Base-by-base conservation (phyloP, 23 red algal genomes). In the Cyanidioschyzon merolae region DNA sequence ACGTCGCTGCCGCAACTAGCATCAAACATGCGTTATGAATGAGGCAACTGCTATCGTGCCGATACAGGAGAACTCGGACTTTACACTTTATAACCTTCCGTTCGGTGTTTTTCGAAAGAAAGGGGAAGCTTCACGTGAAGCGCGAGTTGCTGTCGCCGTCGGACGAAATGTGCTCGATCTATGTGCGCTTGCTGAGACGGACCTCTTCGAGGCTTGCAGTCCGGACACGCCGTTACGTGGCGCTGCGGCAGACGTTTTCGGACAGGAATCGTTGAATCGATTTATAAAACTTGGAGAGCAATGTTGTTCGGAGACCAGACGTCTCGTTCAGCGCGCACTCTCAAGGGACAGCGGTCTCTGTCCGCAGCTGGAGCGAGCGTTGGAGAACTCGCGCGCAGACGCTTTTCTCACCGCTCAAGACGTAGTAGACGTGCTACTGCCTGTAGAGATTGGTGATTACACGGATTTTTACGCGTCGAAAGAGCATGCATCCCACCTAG, bases 401-500 rank as follows among this genome's bases (percentile, higher is more conserved):
- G 38, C 51, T 41, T 83, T 77, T 54, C 59, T 91, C 58, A 37
- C 39, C 24, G 77, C 58, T 0, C 77, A 31, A 30, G 34, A 31
- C 12, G 58, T 80, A 58, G 87, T 90, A 38, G 57, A 58, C 15
- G 79, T 87, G 77, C 37, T 74, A 41, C 68, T 91, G 58, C 89
- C 89, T 17, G 84, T 76, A 51, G 37, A 74, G 12, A 83, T 91
- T 39, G 85, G 89, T 3, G 89, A 91, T 51, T 91, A 91, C 75
- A 91, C 89, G 0, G 89, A 87, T 77, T 91, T 91, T 77, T 91
- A 87, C 76, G 79, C 89, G 32, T 91, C 89, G 15, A 50, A 41
- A 24, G 37, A 82, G 40, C 89, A 91, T 77, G 89, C 89, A 15
- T 84, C 38, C 1, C 87, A 91, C 58, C 50, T 91, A 2, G 89